Evolutionary conservation across 73 alveolate genomes (phyloP).

Genomic region (Uronychia binucleata): DNA sequence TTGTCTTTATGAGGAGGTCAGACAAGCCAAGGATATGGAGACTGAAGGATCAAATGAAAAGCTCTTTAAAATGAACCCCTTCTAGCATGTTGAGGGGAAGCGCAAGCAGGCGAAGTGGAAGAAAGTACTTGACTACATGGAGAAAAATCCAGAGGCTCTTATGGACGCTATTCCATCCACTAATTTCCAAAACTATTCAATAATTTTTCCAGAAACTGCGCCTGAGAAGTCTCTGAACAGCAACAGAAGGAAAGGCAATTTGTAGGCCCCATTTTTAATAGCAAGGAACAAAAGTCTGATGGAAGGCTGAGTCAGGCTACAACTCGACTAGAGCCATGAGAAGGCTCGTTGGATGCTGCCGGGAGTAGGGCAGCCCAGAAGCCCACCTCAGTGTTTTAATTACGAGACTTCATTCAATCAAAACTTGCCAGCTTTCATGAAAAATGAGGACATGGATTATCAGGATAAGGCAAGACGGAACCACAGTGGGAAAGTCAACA

Average conservation of each 20-base stretch:
- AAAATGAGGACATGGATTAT: background rate
- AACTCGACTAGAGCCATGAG: background rate
- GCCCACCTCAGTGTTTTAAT: background rate
- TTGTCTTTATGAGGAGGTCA: background rate
- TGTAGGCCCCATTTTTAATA: background rate
- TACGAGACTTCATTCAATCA: too few species aligned
- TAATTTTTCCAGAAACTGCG: too few species aligned
- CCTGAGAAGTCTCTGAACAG: too few species aligned
- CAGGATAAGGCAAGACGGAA: background rate
- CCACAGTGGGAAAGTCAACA: background rate
- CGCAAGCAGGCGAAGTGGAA: too few species aligned
- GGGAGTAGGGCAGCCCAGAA: background rate
- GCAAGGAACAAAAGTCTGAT: background rate
- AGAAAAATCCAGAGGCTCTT: background rate
- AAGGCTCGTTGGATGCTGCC: background rate
- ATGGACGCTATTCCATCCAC: background rate
- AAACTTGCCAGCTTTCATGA: too few species aligned
- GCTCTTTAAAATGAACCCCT: too few species aligned
- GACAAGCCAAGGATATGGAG: conserved; percentile 1
- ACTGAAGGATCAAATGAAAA: too few species aligned
- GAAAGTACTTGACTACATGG: background rate
- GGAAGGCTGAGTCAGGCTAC: background rate
- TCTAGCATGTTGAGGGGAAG: too few species aligned
- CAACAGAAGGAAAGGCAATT: background rate
- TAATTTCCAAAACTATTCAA: background rate